These are phyloP conservation scores for Arthrobotrys sphaeroides DNA, from an alignment of 2,329 filamentous ascomycete species.

Conservation along the genomic window DNA sequence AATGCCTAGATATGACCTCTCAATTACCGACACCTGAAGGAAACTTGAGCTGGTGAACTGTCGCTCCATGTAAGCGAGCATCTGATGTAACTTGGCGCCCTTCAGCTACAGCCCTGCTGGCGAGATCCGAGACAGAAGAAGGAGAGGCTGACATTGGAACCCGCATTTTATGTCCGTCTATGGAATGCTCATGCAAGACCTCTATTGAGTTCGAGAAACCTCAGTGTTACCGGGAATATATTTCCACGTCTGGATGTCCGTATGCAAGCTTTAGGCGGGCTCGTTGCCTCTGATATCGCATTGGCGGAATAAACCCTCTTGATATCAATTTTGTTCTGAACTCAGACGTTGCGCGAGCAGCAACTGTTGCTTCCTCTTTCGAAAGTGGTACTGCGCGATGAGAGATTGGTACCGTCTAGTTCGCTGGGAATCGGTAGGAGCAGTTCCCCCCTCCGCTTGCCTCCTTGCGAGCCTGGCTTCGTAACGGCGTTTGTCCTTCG, in stretches of 20 bases:
- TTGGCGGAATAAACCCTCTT: no score
- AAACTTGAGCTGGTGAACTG: neutral
- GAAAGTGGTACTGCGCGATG: neutral
- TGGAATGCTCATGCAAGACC: neutral
- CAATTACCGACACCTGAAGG: neutral
- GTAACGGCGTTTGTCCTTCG: neutral
- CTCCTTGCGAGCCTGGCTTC: neutral
- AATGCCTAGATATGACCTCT: neutral
- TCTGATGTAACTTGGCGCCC: neutral
- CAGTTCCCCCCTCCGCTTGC: neutral
- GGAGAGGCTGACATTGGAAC: neutral
- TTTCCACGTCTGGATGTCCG: no score
- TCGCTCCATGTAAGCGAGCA: neutral
- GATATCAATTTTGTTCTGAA: no score
- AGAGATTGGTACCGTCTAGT: neutral
- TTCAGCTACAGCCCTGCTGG: slow-evolving; percentile 10
- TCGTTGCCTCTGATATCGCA: no score
- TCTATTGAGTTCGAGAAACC: neutral
- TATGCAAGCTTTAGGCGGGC: no score
- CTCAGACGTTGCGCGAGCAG: no score
- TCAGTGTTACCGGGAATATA: no score
- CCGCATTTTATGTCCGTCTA: neutral
- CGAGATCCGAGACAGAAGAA: neutral
- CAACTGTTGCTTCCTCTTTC: no score
- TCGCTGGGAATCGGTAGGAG: neutral